A percentile compares a stretch with the other conserved stretches of the same genome.
These are phyloP conservation scores for Clarireedia monteithiana DNA, from an alignment of 2,329 filamentous ascomycete genomes.

Conservation along the genomic window DNA sequence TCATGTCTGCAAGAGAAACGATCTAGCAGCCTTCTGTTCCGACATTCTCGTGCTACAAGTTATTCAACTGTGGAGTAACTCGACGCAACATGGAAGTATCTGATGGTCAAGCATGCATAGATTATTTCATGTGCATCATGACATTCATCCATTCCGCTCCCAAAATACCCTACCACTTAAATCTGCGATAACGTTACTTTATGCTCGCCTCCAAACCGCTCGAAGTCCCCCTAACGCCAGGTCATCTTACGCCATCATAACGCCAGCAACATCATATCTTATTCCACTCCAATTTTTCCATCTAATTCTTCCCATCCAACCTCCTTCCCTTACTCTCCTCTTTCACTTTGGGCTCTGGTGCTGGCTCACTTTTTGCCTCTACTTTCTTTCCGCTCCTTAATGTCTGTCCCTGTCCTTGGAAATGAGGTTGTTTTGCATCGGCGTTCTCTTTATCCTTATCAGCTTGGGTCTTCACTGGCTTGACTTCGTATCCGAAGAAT, in stretches of 20 bases:
- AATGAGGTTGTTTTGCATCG: slow-evolving; percentile 61
- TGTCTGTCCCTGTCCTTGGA: slow-evolving; percentile 79
- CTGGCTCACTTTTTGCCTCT: slow-evolving; percentile 20
- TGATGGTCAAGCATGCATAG: too few species aligned
- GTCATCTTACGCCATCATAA: neutral
- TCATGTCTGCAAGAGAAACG: too few species aligned
- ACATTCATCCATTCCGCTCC: too few species aligned
- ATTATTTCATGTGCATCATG: too few species aligned
- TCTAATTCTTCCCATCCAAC: slow-evolving; percentile 16
- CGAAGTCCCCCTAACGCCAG: neutral
- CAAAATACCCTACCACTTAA: too few species aligned
- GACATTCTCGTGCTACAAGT: too few species aligned
- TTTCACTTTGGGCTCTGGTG: slow-evolving; percentile 6
- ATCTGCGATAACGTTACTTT: too few species aligned
- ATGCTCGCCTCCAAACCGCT: neutral
- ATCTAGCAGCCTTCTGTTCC: too few species aligned
- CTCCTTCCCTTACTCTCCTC: slow-evolving; percentile 14
- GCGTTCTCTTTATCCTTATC: slow-evolving; percentile 61
- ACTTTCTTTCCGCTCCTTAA: slow-evolving; percentile 61
- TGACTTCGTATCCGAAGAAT: slow-evolving; percentile 94
- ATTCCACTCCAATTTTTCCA: neutral
- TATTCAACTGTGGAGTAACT: too few species aligned
- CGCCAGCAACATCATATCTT: neutral
- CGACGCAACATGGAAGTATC: too few species aligned
- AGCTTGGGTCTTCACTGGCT: slow-evolving; percentile 73